Conservation (phyloP, 441 rosid genomes). For the Melastoma candidum region DNA sequence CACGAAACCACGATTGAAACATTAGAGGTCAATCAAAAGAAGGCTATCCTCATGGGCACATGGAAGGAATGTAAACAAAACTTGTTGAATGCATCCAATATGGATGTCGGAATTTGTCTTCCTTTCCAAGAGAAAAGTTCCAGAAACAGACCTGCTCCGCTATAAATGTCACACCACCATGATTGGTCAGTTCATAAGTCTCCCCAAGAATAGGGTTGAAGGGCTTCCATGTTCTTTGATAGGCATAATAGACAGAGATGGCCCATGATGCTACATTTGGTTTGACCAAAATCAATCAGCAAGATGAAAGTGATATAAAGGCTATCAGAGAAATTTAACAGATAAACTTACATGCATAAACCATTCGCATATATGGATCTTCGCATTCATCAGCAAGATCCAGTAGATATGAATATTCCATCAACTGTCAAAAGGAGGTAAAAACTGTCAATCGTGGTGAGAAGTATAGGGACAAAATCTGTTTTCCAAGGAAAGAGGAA, state of each 20-base stretch:
- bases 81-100: too few relatives aligned
- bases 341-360: constrained; percentile 62
- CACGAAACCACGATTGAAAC: too few relatives aligned
- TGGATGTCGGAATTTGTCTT: too few relatives aligned
- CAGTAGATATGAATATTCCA: constrained; percentile 87
- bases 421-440: constrained; percentile 43
- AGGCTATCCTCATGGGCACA: too few relatives aligned
- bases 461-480: neutral
- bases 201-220: constrained; percentile 9
- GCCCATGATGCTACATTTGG: constrained; percentile 7
- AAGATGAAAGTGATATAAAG: neutral
- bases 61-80: too few relatives aligned
- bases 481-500: constrained; percentile 3
- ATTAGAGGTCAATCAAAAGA: too few relatives aligned
- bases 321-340: constrained; percentile 1
- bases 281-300: constrained; percentile 5
- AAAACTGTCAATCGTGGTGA: neutral
- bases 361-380: constrained; percentile 91
- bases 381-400: constrained; percentile 90
- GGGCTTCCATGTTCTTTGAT: constrained; percentile 10
- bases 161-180: neutral
- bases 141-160: constrained; percentile 5
- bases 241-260: constrained; percentile 13
- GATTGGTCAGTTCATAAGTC: constrained; percentile 3
- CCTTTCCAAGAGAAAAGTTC: neutral